Base-by-base conservation (phyloP, 2,329 filamentous ascomycete genomes). In the Cladophialophora bantiana region DNA sequence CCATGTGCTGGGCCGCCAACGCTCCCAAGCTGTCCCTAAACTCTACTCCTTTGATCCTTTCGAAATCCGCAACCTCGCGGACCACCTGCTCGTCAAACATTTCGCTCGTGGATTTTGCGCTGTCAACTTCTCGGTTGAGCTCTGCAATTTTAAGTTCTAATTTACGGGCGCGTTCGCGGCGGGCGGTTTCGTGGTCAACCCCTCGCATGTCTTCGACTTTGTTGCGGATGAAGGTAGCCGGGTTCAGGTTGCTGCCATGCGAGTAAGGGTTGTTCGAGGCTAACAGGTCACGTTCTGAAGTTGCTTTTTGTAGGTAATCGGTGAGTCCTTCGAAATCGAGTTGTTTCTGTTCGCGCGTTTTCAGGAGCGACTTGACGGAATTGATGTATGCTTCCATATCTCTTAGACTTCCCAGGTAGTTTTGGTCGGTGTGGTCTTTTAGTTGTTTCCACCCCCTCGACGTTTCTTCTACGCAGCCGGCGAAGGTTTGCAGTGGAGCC, bases 161-260 rank as follows among this genome's bases (percentile, higher is more conserved):
- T 79, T 95, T 96, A 66, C 95, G 89, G 59, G 94, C 86, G 35
- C 94, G 88, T 77, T 98, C 94, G 13, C 94, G 88, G 1, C 94
- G 89, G 13, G 90, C 89, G 75, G 96, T 92, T 77, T 98, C 95
- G 79, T 98, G 95, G 78, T 99, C 95, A 3, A 99, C 94, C 13
- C 95, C 95, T 18, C 95, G 89, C 70, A 97, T 94, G 76, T 99
- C 95, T 79, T 99, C 95, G 75, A 99, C 90, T 80, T 98, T 98
- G 77, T 90, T 90, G 53, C 94, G 90, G 72, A 99, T 86, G 82
- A 97, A 98, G 3, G 91, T 90, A 12, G 90, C 91, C 0, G 93
- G 91, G 0, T 93, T 93, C 42, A 83, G 76, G 70, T 81, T 82
- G 1, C 79, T 80, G 10, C 79, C 88, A 71, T 92, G 83, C 4